Percentiles rank a stretch among this genome's conserved stretches.
Conservation (phyloP, 2,329 filamentous ascomycete genomes). For the Fusarium mexicanum region DNA sequence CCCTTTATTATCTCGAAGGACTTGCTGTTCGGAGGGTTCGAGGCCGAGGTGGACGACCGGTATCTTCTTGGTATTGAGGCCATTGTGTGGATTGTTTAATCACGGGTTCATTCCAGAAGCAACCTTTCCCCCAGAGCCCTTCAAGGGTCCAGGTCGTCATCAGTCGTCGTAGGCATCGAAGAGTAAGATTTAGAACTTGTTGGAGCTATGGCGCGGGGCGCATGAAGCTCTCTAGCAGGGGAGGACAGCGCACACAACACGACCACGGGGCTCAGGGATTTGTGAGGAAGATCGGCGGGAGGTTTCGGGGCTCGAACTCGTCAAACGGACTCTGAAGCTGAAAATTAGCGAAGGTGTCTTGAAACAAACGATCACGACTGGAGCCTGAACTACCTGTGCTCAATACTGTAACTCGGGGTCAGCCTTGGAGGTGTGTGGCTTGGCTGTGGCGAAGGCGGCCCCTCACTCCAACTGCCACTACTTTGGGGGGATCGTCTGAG, state of each 20-base stretch:
- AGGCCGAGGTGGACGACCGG: slow-evolving; percentile 72
- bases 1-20: slow-evolving; percentile 67
- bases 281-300: not conserved
- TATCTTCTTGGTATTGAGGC: slow-evolving; percentile 65
- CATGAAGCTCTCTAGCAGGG: slow-evolving; percentile 34
- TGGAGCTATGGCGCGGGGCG: slow-evolving; percentile 44
- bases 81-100: slow-evolving; percentile 53
- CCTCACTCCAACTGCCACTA: slow-evolving; percentile 23
- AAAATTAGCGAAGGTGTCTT: slow-evolving; percentile 37
- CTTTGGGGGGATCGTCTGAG: slow-evolving; percentile 12
- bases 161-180: slow-evolving; percentile 50
- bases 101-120: slow-evolving; percentile 42
- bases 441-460: slow-evolving; percentile 31
- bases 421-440: slow-evolving; percentile 48
- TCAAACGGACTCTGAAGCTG: slow-evolving; percentile 14
- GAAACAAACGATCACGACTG: slow-evolving; percentile 37
- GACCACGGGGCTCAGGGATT: slow-evolving; percentile 2
- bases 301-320: not conserved
- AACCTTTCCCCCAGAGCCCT: slow-evolving; percentile 46
- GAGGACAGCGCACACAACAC: slow-evolving; percentile 22
- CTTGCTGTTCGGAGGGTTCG: slow-evolving; percentile 66
- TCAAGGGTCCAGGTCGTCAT: slow-evolving; percentile 51
- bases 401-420: slow-evolving; percentile 41
- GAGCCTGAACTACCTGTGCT: slow-evolving; percentile 43
- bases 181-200: slow-evolving; percentile 39